These are phyloP conservation scores for Hanseniaspora jakobsenii DNA, from an alignment of 805 yeast genomes.

Conservation along the genomic window DNA sequence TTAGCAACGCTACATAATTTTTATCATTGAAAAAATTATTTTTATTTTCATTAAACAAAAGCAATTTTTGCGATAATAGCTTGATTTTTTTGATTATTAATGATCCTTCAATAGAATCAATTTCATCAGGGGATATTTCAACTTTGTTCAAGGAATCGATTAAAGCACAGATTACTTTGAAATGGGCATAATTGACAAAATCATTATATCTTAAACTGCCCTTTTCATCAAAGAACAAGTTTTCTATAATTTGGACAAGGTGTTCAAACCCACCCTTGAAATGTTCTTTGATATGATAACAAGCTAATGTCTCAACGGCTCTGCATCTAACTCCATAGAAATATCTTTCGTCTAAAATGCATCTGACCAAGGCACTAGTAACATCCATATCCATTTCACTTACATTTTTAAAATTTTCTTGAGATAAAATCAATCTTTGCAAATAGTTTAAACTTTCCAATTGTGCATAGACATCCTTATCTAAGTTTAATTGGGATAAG, in stretches of 20 bases:
- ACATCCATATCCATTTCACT: constrained; percentile 43
- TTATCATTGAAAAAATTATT: constrained; percentile 5
- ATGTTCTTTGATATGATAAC: constrained; percentile 38
- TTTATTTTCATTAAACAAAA: constrained; percentile 8
- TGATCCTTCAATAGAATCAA: constrained; percentile 22
- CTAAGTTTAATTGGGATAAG: constrained; percentile 85
- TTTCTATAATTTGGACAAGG: constrained; percentile 55
- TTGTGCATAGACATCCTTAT: constrained; percentile 93
- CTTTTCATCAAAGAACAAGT: constrained; percentile 58
- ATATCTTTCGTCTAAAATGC: constrained; percentile 72
- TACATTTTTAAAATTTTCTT: constrained; percentile 10
- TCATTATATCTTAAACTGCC: constrained; percentile 66
- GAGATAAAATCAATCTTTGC: constrained; percentile 32
- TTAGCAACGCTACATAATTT: background rate
- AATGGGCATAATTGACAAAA: constrained; percentile 56
- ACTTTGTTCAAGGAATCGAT: constrained; percentile 50
- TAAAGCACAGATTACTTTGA: constrained; percentile 59
- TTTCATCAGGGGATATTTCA: constrained; percentile 49
- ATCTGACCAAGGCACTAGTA: constrained; percentile 65
- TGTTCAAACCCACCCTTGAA: constrained; percentile 50
- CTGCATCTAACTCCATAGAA: constrained; percentile 80
- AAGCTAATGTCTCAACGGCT: constrained; percentile 70
- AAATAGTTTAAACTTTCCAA: constrained; percentile 68
- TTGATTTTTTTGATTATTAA: background rate
- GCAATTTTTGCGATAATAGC: constrained; percentile 1